Evolutionary conservation across 129 eudicot genomes (phyloP).

Genomic region (Smallanthus sonchifolius): DNA sequence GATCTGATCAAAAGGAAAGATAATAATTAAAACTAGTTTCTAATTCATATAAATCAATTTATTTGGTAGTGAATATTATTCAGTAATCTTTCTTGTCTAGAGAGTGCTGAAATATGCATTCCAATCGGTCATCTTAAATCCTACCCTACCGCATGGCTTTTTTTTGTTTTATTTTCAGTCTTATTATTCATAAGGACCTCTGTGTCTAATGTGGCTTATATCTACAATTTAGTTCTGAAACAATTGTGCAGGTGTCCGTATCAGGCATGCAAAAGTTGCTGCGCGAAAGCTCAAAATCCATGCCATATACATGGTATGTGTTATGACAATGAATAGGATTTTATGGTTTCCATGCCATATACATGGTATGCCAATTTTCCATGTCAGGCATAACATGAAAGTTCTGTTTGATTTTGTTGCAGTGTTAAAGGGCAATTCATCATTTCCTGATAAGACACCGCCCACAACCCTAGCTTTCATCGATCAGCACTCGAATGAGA

Average conservation of each 20-base stretch:
- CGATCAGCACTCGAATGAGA: constrained; percentile 74
- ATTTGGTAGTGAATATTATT: neutral
- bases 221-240: constrained; percentile 13
- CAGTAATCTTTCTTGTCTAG: neutral
- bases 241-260: constrained; percentile 74
- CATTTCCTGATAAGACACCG: constrained; percentile 67
- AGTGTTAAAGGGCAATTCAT: constrained; percentile 80
- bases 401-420: constrained; percentile 26
- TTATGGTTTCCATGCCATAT: neutral
- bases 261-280: constrained; percentile 94
- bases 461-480: constrained; percentile 43
- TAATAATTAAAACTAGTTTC: neutral
- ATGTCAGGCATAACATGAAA: neutral
- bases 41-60: neutral
- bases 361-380: neutral
- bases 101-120: constrained; percentile 14
- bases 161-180: neutral
- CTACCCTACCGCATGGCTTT: neutral
- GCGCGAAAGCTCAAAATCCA: constrained; percentile 96
- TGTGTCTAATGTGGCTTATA: neutral
- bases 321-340: constrained; percentile 32
- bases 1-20: constrained; percentile 6
- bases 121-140: neutral
- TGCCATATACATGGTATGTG: constrained; percentile 95
- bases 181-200: neutral